Conservation (phyloP, 495 filamentous ascomycete genomes). For the Paragyromitra xinjiangensis region DNA sequence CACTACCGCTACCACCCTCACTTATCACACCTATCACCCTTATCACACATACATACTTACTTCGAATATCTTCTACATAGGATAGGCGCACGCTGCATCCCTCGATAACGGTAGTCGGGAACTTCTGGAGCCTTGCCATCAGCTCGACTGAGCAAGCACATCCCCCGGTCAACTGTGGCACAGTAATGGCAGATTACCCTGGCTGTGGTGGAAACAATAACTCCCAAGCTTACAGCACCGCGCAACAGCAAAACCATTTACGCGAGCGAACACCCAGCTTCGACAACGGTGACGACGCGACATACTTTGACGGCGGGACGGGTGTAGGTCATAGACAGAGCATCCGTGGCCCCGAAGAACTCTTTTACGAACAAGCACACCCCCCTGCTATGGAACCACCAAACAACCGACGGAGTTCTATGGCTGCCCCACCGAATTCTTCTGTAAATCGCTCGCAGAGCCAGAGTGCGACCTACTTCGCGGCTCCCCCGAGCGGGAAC, state of each 20-base stretch:
- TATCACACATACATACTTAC: conserved; percentile 32
- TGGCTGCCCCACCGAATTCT: conserved; percentile 38
- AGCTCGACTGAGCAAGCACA: conserved; percentile 11
- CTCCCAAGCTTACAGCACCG: conserved; percentile 39
- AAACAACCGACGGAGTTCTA: conserved; percentile 44
- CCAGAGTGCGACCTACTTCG: conserved; percentile 49
- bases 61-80: conserved; percentile 22
- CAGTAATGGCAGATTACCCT: conserved; percentile 43
- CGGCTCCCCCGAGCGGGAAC: conserved; percentile 55
- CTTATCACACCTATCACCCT: conserved; percentile 5
- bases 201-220: conserved; percentile 40
- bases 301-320: conserved; percentile 54
- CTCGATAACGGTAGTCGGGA: conserved; percentile 2
- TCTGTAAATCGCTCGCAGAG: conserved; percentile 51
- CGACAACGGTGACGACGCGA: conserved; percentile 76
- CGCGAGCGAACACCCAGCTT: conserved; percentile 71
- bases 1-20: neutral
- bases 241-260: conserved; percentile 36
- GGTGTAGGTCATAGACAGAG: conserved; percentile 50
- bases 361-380: conserved; percentile 44
- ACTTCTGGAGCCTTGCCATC: conserved; percentile 16
- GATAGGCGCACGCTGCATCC: conserved; percentile 17
- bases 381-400: conserved; percentile 38
- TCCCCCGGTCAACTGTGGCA: conserved; percentile 15
- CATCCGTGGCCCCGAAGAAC: conserved; percentile 54